phyloP scores from a whole-genome alignment of 2,329 filamentous ascomycete genomes.

The Dothidotthia symphoricarpi region DNA sequence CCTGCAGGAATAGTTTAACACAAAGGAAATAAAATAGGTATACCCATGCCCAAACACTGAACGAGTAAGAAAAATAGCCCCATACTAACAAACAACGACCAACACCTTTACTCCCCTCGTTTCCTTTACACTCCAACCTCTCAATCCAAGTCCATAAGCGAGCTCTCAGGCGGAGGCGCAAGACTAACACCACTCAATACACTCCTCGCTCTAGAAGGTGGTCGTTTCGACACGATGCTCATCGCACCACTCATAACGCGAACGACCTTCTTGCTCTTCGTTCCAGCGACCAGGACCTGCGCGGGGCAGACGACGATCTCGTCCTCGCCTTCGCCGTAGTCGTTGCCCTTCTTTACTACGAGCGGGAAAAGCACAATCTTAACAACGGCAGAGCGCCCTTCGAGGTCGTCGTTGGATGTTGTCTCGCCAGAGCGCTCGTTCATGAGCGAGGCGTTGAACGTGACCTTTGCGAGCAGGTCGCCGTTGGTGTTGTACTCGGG shows the following conservation, averaged over 20 bases:
- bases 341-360: slow-evolving; percentile 93
- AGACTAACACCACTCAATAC: slow-evolving; percentile 22
- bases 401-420: slow-evolving; percentile 74
- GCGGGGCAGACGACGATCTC: slow-evolving; percentile 95
- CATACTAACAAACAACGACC: too few species aligned
- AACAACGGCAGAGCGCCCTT: slow-evolving; percentile 73
- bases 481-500: slow-evolving; percentile 94
- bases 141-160: slow-evolving; percentile 38
- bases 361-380: slow-evolving; percentile 93
- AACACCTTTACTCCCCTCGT: too few species aligned
- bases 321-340: slow-evolving; percentile 81
- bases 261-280: slow-evolving; percentile 50
- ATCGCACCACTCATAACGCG: slow-evolving; percentile 52
- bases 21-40: too few species aligned
- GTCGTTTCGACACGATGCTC: slow-evolving; percentile 42
- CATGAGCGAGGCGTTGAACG: slow-evolving; percentile 93
- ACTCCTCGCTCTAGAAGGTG: slow-evolving; percentile 24
- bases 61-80: too few species aligned
- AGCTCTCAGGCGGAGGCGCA: slow-evolving; percentile 31
- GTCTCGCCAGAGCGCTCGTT: slow-evolving; percentile 79
- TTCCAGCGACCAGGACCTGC: slow-evolving; percentile 75
- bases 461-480: slow-evolving; percentile 80
- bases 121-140: too few species aligned
- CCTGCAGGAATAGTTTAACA: too few species aligned
- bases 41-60: too few species aligned